Evolutionary conservation across 2,329 filamentous ascomycete genomes (phyloP), one percentile per base, ranked within the genome.

Genomic region (Alternaria metachromatica): DNA sequence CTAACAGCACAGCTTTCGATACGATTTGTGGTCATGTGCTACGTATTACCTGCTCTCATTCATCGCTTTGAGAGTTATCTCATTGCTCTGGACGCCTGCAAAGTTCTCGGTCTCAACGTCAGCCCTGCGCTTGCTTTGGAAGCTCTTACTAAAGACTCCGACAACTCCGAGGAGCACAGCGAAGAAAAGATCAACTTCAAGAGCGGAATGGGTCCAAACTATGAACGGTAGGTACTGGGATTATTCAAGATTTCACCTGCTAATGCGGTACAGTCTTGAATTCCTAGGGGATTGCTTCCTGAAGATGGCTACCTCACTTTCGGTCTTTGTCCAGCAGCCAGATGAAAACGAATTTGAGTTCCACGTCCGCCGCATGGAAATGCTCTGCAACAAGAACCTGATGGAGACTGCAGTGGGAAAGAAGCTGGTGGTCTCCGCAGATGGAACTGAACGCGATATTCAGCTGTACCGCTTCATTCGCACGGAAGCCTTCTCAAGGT

Each of bases 291-390:
- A 99, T 77, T 92, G 91, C 33, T 97, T 97, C 73, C 85, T 99
- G 63, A 99, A 99, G 80, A 95, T 97, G 90, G 93, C 92, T 11
- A 97, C 95, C 0, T 95, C 94, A 0, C 94, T 99, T 57, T 90
- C 94, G 0, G 84, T 97, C 0, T 98, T 92, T 76, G 90, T 91
- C 1, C 86, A 89, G 26, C 89, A 92, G 20, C 93, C 93, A 0
- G 87, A 92, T 51, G 88, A 91, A 65, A 89, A 93, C 68, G 96
- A 99, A 75, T 96, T 90, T 53, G 89, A 92, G 60, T 96, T 92
- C 71, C 96, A 99, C 74, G 92, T 97, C 8, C 90, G 93, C 70
- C 90, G 96, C 15, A 98, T 98, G 95, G 76, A 91, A 20, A 86
- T 98, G 72, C 86, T 98, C 15, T 97, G 93, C 86, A 99, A 99